phyloP scores from a whole-genome alignment of 768 basidiomycete species.

The Boletus pseudo-olivaceus region DNA sequence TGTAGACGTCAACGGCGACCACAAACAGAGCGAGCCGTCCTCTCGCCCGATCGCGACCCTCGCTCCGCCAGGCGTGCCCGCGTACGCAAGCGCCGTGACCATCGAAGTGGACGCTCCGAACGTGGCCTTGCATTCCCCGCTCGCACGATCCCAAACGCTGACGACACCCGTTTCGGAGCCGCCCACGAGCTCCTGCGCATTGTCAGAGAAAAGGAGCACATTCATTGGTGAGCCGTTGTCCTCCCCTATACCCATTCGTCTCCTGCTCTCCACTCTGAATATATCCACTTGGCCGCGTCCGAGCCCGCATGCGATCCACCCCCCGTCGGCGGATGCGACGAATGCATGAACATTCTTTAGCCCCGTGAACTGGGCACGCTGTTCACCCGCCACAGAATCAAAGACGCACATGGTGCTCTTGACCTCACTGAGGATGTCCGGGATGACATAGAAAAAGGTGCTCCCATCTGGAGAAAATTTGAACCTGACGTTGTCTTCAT shows the following conservation, averaged over 20 bases:
- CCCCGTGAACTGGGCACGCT: conserved; percentile 2
- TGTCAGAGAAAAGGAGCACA: conserved; percentile 16
- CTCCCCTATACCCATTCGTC: background rate
- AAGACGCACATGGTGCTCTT: conserved; percentile 10
- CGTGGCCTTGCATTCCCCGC: conserved; percentile 12
- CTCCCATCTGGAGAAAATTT: conserved; percentile 14
- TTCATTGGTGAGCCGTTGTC: background rate
- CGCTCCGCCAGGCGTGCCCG: background rate
- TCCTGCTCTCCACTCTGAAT: background rate
- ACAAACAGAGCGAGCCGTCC: conserved; percentile 18
- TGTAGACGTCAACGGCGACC: conserved; percentile 13
- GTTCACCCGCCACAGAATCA: conserved; percentile 9
- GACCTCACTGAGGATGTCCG: background rate
- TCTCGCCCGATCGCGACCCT: conserved; percentile 16
- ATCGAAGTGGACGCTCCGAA: background rate
- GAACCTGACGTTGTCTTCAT: background rate
- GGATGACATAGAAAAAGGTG: conserved; percentile 1
- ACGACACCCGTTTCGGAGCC: conserved; percentile 16
- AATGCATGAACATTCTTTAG: conserved; percentile 5
- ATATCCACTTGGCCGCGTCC: background rate
- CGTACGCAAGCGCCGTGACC: conserved; percentile 20
- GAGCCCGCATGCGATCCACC: conserved; percentile 2
- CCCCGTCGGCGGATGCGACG: background rate
- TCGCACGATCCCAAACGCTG: conserved; percentile 18
- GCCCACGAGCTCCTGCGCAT: conserved; percentile 14